Evolutionary conservation across 176 grass and related monocot species (phyloP).

Genomic region (Bonia amplexicaulis): DNA sequence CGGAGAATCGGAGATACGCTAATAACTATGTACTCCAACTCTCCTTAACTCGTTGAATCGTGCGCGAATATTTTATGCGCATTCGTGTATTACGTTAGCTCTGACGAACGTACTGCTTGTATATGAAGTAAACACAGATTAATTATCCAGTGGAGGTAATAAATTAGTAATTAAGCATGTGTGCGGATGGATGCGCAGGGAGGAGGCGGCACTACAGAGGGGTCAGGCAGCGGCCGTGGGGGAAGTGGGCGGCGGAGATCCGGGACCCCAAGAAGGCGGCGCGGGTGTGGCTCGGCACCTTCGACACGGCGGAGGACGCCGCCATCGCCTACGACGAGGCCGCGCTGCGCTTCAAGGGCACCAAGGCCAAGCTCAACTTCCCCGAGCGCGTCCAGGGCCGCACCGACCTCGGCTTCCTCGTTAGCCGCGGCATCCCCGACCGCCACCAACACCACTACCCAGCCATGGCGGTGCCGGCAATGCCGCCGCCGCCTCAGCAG

Average conservation of each 20-base stretch:
- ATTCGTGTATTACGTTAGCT: constrained; percentile 13
- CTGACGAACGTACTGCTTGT: not conserved
- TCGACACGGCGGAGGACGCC: constrained; percentile 69
- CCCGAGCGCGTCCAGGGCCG: constrained; percentile 83
- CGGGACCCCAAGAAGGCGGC: constrained; percentile 64
- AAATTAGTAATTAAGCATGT: not conserved
- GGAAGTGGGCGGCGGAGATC: constrained; percentile 71
- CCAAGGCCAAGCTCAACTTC: constrained; percentile 71
- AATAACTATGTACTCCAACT: constrained; percentile 1
- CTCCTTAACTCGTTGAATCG: constrained; percentile 6
- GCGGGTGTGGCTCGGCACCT: constrained; percentile 62
- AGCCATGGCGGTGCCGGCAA: not conserved
- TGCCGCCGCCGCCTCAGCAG: constrained; percentile 6
- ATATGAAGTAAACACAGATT: not conserved
- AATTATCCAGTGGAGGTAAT: not conserved
- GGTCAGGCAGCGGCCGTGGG: constrained; percentile 64
- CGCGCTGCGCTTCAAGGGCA: constrained; percentile 60
- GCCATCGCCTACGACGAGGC: constrained; percentile 67
- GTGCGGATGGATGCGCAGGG: not conserved
- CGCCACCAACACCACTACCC: not conserved
- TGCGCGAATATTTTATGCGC: constrained; percentile 34
- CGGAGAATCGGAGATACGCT: constrained; percentile 15
- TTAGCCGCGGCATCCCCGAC: constrained; percentile 48
- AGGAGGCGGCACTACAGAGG: constrained; percentile 55
- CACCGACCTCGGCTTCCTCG: constrained; percentile 60